These are phyloP conservation scores for Monilinia aucupariae DNA, from an alignment of 2,329 filamentous ascomycete genomes.

Conservation along the genomic window DNA sequence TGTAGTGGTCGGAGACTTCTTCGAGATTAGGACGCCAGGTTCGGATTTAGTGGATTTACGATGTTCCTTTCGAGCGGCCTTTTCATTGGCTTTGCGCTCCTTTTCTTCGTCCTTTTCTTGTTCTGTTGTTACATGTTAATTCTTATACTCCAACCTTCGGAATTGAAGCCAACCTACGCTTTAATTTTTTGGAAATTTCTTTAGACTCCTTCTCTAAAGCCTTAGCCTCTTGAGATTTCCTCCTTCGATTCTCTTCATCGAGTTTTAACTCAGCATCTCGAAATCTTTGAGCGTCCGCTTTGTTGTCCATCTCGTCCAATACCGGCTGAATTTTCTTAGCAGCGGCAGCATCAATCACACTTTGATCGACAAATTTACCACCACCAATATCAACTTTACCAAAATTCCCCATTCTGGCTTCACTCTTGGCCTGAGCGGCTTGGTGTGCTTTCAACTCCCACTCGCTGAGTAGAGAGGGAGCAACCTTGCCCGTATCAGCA, in stretches of 20 bases:
- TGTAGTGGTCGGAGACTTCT: neutral
- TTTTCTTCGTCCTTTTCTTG: conserved; percentile 44
- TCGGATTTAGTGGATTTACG: conserved; percentile 38
- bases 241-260: conserved; percentile 60
- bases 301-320: conserved; percentile 76
- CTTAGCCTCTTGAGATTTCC: conserved; percentile 53
- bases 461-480: conserved; percentile 61
- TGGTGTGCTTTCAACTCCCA: conserved; percentile 75
- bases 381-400: conserved; percentile 68
- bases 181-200: conserved; percentile 49
- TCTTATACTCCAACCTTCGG: neutral
- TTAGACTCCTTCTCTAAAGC: conserved; percentile 50
- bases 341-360: conserved; percentile 75
- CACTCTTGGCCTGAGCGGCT: conserved; percentile 60
- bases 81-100: conserved; percentile 49
- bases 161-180: conserved; percentile 46
- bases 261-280: conserved; percentile 56
- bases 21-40: conserved; percentile 2
- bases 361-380: conserved; percentile 71
- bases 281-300: conserved; percentile 66
- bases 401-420: conserved; percentile 52
- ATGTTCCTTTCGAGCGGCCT: conserved; percentile 47
- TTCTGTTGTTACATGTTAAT: conserved; percentile 16
- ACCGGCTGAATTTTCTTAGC: conserved; percentile 73
- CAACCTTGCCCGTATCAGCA: conserved; percentile 67